phyloP scores from a whole-genome alignment of 177 flowering plant genomes.

The Vitis hybrid region DNA sequence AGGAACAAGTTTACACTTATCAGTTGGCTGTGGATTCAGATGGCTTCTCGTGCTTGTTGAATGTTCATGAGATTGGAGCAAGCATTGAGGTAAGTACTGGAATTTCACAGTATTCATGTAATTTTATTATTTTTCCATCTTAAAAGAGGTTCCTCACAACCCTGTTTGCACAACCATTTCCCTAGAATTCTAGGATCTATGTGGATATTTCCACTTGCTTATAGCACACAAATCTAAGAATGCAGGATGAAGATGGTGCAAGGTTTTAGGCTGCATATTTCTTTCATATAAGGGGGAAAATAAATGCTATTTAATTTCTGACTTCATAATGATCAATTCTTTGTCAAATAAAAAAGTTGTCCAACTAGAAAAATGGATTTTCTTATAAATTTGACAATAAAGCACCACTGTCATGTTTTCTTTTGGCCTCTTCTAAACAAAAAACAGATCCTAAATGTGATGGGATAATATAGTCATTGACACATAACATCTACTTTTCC shows the following conservation, averaged over 20 bases:
- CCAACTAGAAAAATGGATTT: not conserved
- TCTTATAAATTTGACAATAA: not conserved
- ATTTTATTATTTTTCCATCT: not conserved
- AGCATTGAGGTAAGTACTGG: conserved; percentile 48
- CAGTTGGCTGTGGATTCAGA: conserved; percentile 36
- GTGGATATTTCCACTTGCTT: conserved; percentile 1
- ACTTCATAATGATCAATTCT: not conserved
- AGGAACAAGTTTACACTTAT: conserved; percentile 38
- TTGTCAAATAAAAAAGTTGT: not conserved
- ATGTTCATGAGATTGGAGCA: conserved; percentile 63
- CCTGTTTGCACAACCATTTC: not conserved
- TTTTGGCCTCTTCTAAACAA: too few relatives aligned
- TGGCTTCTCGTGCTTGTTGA: conserved; percentile 41
- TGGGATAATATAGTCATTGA: too few relatives aligned
- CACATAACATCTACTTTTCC: too few relatives aligned
- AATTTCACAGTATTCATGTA: not conserved
- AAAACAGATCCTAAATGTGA: too few relatives aligned
- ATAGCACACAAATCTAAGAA: not conserved
- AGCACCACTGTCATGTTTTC: too few relatives aligned
- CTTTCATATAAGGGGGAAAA: not conserved
- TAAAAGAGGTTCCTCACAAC: not conserved
- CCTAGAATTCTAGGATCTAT: not conserved
- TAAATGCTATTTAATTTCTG: not conserved
- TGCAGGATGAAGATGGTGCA: not conserved
- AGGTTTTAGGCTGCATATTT: not conserved